phyloP scores from a whole-genome alignment of 2,329 filamentous ascomycete species.

The Leptodontidium sp. region DNA sequence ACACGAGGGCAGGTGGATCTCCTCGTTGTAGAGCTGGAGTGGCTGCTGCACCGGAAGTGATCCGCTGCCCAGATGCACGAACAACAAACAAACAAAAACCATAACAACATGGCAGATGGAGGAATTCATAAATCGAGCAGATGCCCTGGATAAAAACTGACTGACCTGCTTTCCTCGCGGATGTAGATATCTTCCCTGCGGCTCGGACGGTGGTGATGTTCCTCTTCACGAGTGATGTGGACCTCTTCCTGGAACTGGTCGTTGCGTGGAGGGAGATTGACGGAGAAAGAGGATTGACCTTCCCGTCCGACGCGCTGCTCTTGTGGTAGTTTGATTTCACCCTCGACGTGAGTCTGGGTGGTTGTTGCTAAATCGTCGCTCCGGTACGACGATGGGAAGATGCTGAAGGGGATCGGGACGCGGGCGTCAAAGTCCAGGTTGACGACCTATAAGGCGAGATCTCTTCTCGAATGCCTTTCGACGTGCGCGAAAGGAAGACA shows the following conservation, averaged over 20 bases:
- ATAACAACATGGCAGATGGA: slow-evolving; percentile 23
- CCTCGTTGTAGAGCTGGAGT: slow-evolving; percentile 22
- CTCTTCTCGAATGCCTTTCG: slow-evolving; percentile 75
- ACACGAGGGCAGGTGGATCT: slow-evolving; percentile 21
- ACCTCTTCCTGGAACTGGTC: slow-evolving; percentile 79
- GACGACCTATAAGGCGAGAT: slow-evolving; percentile 77
- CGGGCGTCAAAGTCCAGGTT: slow-evolving; percentile 99
- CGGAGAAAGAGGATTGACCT: slow-evolving; percentile 83
- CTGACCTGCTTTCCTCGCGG: slow-evolving; percentile 64
- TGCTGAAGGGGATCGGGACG: slow-evolving; percentile 99
- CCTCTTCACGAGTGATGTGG: slow-evolving; percentile 79
- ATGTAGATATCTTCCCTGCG: slow-evolving; percentile 62
- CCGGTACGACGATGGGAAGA: slow-evolving; percentile 98
- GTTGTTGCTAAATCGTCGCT: slow-evolving; percentile 69
- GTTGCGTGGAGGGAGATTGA: slow-evolving; percentile 71
- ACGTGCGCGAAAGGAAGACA: slow-evolving; percentile 71
- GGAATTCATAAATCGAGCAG: neutral
- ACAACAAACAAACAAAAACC: slow-evolving; percentile 16
- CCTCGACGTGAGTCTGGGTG: slow-evolving; percentile 81
- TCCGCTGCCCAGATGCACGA: slow-evolving; percentile 19
- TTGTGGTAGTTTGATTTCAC: slow-evolving; percentile 79
- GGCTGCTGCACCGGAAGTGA: slow-evolving; percentile 18
- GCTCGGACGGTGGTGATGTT: slow-evolving; percentile 77
- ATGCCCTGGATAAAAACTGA: slow-evolving; percentile 35
- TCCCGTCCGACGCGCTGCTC: slow-evolving; percentile 91